These are phyloP conservation scores for Triticum urartu DNA, from an alignment of 176 grass and related monocot species.

Conservation along the genomic window DNA sequence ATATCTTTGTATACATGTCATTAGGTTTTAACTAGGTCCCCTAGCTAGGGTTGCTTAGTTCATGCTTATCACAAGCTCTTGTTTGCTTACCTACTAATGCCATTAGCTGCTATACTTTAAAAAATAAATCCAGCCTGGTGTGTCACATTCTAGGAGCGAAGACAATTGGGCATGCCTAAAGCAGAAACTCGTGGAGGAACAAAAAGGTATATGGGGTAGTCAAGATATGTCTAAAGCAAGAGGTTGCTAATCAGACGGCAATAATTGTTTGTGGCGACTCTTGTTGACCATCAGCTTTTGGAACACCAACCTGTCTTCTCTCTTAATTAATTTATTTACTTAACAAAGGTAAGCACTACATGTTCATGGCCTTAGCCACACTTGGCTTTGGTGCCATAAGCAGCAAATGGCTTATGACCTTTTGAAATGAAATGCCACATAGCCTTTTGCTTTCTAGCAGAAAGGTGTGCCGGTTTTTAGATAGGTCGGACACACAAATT, in stretches of 20 bases:
- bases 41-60: neutral
- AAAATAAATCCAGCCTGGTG: neutral
- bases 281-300: constrained; percentile 35
- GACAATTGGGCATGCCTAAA: constrained; percentile 40
- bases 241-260: constrained; percentile 17
- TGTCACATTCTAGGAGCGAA: neutral
- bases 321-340: neutral
- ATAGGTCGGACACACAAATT: neutral
- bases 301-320: constrained; percentile 6
- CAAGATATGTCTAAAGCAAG: constrained; percentile 21
- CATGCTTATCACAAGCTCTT: neutral
- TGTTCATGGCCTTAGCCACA: constrained; percentile 9
- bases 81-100: constrained; percentile 47
- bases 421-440: neutral
- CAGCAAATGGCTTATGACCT: neutral
- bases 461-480: neutral
- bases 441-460: constrained; percentile 4
- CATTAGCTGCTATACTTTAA: constrained; percentile 27
- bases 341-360: neutral
- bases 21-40: neutral
- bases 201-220: neutral
- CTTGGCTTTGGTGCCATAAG: constrained; percentile 32
- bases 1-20: neutral
- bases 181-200: constrained; percentile 15
- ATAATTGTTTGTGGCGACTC: constrained; percentile 31